phyloP scores from a whole-genome alignment of 2,329 filamentous ascomycete species.

The Aureobasidium sp. region DNA sequence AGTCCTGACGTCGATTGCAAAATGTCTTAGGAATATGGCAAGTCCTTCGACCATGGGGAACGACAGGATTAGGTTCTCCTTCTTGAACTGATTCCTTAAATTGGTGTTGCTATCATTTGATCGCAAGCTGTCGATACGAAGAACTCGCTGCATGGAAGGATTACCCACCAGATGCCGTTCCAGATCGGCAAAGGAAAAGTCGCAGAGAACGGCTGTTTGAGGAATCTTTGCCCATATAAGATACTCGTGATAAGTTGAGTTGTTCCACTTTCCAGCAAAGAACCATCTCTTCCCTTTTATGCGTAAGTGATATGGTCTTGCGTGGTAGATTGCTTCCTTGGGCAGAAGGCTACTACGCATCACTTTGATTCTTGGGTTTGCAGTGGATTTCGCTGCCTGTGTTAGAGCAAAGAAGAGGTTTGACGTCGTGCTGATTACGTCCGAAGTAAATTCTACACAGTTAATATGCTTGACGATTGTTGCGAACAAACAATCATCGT shows the following conservation, averaged over 20 bases:
- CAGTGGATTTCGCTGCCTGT: background rate
- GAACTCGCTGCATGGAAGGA: background rate
- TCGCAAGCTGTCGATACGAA: background rate
- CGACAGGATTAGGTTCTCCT: background rate
- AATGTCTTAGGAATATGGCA: background rate
- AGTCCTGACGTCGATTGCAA: background rate
- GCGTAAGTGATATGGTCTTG: background rate
- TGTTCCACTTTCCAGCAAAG: background rate
- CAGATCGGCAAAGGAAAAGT: background rate
- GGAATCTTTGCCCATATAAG: background rate
- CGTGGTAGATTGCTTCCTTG: background rate
- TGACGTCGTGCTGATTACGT: background rate
- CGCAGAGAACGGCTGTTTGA: background rate
- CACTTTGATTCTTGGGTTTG: background rate
- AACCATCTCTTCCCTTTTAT: background rate
- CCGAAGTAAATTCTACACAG: background rate
- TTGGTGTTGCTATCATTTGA: too few species aligned
- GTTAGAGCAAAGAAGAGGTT: constrained; percentile 1
- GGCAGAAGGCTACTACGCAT: background rate
- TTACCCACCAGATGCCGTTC: background rate
- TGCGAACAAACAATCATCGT: background rate
- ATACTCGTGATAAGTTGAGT: background rate
- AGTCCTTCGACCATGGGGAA: background rate
- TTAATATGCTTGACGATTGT: background rate
- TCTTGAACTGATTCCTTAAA: background rate